Conservation (phyloP, 1,284 basidiomycete species). For the Porogramme epimiltina region DNA sequence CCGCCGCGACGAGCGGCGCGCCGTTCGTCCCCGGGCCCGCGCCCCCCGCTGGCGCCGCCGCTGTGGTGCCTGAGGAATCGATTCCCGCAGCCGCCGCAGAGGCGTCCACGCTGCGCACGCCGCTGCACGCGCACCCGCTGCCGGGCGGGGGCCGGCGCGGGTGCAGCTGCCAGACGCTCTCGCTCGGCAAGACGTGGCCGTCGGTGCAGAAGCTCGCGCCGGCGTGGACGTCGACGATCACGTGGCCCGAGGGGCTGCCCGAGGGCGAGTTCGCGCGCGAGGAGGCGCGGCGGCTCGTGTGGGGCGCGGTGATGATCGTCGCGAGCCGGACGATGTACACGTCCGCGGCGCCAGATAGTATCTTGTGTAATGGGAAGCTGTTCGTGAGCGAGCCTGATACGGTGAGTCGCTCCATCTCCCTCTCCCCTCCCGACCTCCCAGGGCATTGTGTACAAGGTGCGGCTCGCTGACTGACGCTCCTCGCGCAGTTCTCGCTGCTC, state of each 20-base stretch:
- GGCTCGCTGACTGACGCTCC: too few relatives aligned
- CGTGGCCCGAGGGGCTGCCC: conserved; percentile 61
- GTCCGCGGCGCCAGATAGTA: conserved; percentile 44
- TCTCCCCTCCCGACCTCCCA: background rate
- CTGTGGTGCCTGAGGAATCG: too few relatives aligned
- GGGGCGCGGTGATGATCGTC: conserved; percentile 62
- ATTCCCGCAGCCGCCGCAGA: background rate
- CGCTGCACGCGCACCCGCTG: background rate
- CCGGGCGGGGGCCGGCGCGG: background rate
- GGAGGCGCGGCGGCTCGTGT: conserved; percentile 66
- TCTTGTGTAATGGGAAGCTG: conserved; percentile 42
- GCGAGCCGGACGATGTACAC: conserved; percentile 64
- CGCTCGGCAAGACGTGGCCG: conserved; percentile 52
- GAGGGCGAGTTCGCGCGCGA: conserved; percentile 67
- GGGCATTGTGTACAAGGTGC: too few relatives aligned
- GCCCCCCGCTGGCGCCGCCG: too few relatives aligned
- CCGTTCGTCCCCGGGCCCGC: too few relatives aligned
- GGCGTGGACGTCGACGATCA: conserved; percentile 61
- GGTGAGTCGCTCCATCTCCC: conserved; percentile 40
- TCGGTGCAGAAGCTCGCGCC: conserved; percentile 54
- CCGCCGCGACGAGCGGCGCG: too few relatives aligned
- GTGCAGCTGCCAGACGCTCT: conserved; percentile 55
- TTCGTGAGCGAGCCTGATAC: conserved; percentile 69
- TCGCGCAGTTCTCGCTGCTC: conserved; percentile 57
- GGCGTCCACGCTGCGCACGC: conserved; percentile 38